Evolutionary conservation across 805 yeast species (phyloP).

Genomic region (Metschnikowia henanensis): DNA sequence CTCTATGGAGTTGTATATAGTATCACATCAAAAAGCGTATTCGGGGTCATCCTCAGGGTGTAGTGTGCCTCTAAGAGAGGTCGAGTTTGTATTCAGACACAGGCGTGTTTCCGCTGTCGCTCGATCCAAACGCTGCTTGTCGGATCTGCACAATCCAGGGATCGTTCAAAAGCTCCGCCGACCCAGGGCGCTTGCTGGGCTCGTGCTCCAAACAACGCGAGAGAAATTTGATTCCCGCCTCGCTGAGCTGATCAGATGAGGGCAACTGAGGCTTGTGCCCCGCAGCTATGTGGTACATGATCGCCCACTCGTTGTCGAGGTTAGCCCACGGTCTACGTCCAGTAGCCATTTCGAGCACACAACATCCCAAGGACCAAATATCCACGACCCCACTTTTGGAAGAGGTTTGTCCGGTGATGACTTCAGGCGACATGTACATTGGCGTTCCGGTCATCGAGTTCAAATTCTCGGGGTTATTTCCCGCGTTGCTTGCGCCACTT

Average conservation of each 20-base stretch:
- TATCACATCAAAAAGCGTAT: not conserved
- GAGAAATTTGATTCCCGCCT: constrained; percentile 69
- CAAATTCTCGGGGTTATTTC: constrained; percentile 25
- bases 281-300: constrained; percentile 97
- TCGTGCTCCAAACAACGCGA: constrained; percentile 78
- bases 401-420: constrained; percentile 71
- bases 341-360: constrained; percentile 94
- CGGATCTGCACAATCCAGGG: constrained; percentile 85
- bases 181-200: constrained; percentile 77
- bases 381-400: constrained; percentile 71
- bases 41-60: not conserved
- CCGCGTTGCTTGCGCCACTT: constrained; percentile 5
- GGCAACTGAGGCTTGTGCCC: constrained; percentile 92
- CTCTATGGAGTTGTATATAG: constrained; percentile 6
- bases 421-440: constrained; percentile 99
- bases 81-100: constrained; percentile 27
- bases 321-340: constrained; percentile 97
- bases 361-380: constrained; percentile 97
- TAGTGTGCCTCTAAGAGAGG: not conserved
- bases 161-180: constrained; percentile 80
- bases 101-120: constrained; percentile 36
- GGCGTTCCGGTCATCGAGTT: constrained; percentile 87
- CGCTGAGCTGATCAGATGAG: constrained; percentile 70
- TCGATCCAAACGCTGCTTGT: constrained; percentile 59
- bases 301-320: constrained; percentile 96